Percentiles rank a stretch among this genome's conserved stretches.
These are phyloP conservation scores for Pythium plurisporium DNA, from an alignment of 352 stramenopile species.

Conservation along the genomic window DNA sequence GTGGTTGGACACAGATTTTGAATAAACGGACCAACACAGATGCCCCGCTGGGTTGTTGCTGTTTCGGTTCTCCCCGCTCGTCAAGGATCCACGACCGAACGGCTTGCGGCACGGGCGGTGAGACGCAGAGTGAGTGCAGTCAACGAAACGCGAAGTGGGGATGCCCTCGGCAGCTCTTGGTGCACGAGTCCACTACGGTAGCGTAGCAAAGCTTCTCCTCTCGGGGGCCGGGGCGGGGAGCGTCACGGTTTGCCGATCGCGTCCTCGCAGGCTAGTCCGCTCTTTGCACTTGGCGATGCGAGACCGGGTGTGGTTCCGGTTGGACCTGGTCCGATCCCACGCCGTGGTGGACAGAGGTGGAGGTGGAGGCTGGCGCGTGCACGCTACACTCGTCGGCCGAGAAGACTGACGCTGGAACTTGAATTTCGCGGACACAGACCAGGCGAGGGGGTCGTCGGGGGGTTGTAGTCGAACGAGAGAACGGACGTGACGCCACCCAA, in stretches of 20 bases:
- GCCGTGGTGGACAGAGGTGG: neutral
- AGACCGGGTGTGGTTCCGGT: slow-evolving; percentile 16
- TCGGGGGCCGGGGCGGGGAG: too few species aligned
- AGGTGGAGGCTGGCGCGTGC: neutral
- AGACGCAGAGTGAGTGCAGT: slow-evolving; percentile 17
- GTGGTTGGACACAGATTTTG: neutral
- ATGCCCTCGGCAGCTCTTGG: slow-evolving; percentile 15
- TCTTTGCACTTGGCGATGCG: slow-evolving; percentile 21
- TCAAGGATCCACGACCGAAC: neutral
- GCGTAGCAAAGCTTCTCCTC: slow-evolving; percentile 1
- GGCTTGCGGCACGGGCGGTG: slow-evolving; percentile 7
- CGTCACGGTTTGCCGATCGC: slow-evolving; percentile 2
- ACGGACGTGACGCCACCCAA: neutral
- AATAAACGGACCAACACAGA: neutral
- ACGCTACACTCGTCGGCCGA: slow-evolving; percentile 11
- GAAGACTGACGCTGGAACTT: slow-evolving; percentile 13
- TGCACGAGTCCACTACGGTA: slow-evolving; percentile 19
- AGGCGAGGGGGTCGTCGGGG: slow-evolving; percentile 11
- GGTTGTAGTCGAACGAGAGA: slow-evolving; percentile 14
- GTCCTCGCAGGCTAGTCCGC: slow-evolving; percentile 5
- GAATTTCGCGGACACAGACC: slow-evolving; percentile 16
- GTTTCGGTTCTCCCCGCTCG: neutral
- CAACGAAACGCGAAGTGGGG: slow-evolving; percentile 3
- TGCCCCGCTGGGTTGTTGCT: neutral
- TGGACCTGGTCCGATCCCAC: neutral